Base-by-base conservation (phyloP, 495 filamentous ascomycete genomes). In the Aspergillus diversus region DNA sequence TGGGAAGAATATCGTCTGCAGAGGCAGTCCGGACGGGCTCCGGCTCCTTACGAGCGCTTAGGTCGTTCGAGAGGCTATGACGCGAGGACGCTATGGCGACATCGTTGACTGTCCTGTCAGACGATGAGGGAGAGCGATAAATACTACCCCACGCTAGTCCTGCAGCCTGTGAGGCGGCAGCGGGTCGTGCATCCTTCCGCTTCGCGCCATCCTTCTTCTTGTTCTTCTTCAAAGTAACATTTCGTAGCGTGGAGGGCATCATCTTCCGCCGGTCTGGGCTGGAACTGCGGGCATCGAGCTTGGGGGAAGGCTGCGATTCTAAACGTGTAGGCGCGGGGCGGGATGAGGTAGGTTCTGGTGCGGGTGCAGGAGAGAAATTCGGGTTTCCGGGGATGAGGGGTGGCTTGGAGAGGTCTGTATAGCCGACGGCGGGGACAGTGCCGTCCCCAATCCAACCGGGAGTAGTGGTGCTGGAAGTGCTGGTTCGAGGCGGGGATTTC, bases 141-240 rank as follows among this genome's bases (percentile, higher is more conserved):
- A 81, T 76, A 62, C 81, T 83, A 48, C 81, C 86, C 93, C 93
- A 99, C 16, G 94, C 94, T 39, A 96, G 75, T 3, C 90, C 89
- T 2, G 95, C 95, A 13, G 95, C 95, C 73, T 91, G 96, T 47
- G 90, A 92, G n/a, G 93, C 92, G 33, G 93, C 92, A 50, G 82
- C 82, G 49, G 77, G 82, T 33, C 78, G 73, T 69, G 67, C 56
- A 64, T 72, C 73, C 69, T 71, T 77, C 67, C 67, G 65, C 63
- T 75, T 66, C 33, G 66, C 35, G 63, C 64, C 62, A 51, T 71
- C 54, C 71, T 80, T 77, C 46, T 86, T 76, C 61, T 84, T 86
- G 15, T 80, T 74, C 27, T 87, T 91, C 64, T 89, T 89, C 7
- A 80, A 80, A 61, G 80, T 73, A n/a, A 75, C 82, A 50, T 79